Evolutionary conservation across 2,329 filamentous ascomycete species (phyloP), one percentile per base, ranked within the genome.

Genomic region (Phialemonium atrogriseum): DNA sequence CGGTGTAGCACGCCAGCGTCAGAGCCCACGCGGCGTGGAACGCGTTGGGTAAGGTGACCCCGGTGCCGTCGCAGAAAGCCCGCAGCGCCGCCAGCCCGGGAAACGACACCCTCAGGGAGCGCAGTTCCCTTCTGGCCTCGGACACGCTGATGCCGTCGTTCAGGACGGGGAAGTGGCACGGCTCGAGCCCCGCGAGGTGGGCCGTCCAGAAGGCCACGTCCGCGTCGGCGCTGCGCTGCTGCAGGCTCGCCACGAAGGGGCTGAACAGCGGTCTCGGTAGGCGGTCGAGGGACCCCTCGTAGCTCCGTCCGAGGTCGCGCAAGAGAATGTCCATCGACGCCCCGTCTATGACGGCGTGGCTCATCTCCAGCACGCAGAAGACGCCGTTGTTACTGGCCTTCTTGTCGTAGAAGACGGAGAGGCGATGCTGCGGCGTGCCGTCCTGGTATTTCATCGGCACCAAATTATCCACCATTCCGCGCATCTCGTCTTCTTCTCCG

Each of bases 311-410:
- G 7, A 70, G 40, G 33, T 71, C 67, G 4, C 55, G 52, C 5
- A 67, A 44, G 5, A 71, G 54, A 27, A 68, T 61, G 0, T 64
- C 58, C 25, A 70, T 61, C 0, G 68, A 70, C 22, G 55, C 57
- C 1, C 67, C 68, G 46, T 73, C 68, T 50, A 63, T 66, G 18
- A 67, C 60, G 8, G 59, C 62, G 39, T 72, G 68, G 38, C 60
- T 70, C 12, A 73, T 50, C 33, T 72, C 67, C 10, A 71, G 47
- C 23, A 62, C 61, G 24, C 60, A 59, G 41, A 62, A 64, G 0
- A 67, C 35, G 26, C 48, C 50, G 10, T 49, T 48, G 2, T 41
- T 38, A 4, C 45, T 46, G n/a, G 20, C 16, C 16, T 20, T n/a
- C 10, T 12, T 11, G 24, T 13, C 22, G 23, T 8, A 59, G 63